Base-by-base conservation (phyloP, 306 rosid genomes). In the Herpetospermum pedunculosum region DNA sequence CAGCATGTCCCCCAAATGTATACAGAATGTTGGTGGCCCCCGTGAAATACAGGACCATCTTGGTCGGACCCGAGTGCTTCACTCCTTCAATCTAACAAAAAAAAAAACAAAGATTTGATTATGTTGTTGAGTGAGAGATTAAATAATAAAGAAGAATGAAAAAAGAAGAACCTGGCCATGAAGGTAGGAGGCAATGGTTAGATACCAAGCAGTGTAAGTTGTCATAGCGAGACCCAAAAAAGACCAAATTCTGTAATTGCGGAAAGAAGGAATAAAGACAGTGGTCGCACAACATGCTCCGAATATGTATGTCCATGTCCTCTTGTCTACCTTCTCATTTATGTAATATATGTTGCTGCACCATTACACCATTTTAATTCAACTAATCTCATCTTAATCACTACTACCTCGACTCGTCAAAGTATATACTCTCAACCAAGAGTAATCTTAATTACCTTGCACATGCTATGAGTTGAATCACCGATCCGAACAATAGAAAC, bases 1-100 rank as follows among this genome's bases (percentile, higher is more conserved):
- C 98, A 54, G 98, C 98, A 83, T 94, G 98, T 78, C 98, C 98
- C 81, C 98, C 98, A 44, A 94, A 94, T 75, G 98, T 94, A 83
- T 94, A 94, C 84, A 94, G 98, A 88, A 94, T 94, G 97, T 94
- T 94, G 77, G 98, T 94, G 94, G 98, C 89, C 86, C 98, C 98
- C 0, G 98, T 94, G 84, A 94, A 94, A 81, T 94, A 94, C 3
- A 91, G 83, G 74, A 91, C 97, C 84, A 94, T 12, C 83, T 87
- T 94, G 78, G 87, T 69, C n/a, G 98, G 97, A 78, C 97, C 98
- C 59, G 98, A 88, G 77, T 94, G 97, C 82, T 86, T 83, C 12
- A 94, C 98, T 32, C 98, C 98, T 54, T 91, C 98, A 63, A 85
- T 84, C 98, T 93, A 48, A 4, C 21, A 50, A 55, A 2, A 52